phyloP scores from a whole-genome alignment of 768 basidiomycete species.

The Pulveroboletus sp. region DNA sequence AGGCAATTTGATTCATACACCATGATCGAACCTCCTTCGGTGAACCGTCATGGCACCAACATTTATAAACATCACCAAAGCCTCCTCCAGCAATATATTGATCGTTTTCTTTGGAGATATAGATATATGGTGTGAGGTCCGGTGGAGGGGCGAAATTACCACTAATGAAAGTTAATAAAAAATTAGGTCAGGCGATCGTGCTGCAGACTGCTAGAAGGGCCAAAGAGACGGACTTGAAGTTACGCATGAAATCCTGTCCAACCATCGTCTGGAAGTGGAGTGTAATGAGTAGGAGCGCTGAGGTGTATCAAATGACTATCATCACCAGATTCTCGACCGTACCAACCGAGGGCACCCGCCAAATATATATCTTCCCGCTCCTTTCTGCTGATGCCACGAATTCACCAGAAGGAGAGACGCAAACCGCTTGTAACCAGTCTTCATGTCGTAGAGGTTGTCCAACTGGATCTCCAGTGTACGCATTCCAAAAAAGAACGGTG shows the following conservation, averaged over 20 bases:
- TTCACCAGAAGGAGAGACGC: conserved; percentile 1
- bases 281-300: not conserved
- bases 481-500: conserved; percentile 8
- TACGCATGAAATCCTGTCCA: not conserved
- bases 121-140: conserved; percentile 10
- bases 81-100: conserved; percentile 6
- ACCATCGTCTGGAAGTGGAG: not conserved
- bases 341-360: conserved; percentile 1
- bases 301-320: too few relatives aligned
- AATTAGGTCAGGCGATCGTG: not conserved
- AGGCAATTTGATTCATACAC: not conserved
- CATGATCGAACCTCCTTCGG: conserved; percentile 3
- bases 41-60: conserved; percentile 1
- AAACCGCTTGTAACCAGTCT: not conserved
- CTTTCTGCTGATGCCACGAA: not conserved
- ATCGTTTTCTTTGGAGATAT: not conserved
- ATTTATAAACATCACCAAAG: too few relatives aligned
- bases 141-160: not conserved
- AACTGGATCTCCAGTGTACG: not conserved
- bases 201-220: not conserved
- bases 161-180: not conserved
- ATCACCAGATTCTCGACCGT: too few relatives aligned
- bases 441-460: not conserved
- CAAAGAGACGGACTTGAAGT: not conserved
- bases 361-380: not conserved